Conservation (phyloP, 2,329 filamentous ascomycete species). For the Stemphylium beticola region DNA sequence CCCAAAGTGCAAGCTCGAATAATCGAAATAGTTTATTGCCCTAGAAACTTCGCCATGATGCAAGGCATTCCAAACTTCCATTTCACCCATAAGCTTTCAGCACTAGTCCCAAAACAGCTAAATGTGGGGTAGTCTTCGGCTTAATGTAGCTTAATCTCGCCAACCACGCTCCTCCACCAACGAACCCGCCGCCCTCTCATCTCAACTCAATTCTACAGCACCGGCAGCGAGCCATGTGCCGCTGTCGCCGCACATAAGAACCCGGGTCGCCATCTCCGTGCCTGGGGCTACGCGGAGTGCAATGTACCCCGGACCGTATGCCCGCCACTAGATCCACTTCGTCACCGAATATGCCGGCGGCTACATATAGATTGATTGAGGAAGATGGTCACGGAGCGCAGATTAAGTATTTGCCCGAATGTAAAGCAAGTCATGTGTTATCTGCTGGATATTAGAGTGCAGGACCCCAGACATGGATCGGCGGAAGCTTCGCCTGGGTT, state of each 20-base stretch:
- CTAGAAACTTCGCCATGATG: no score
- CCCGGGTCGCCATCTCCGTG: slow-evolving; percentile 7
- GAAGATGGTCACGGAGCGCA: slow-evolving; percentile 30
- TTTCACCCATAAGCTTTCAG: slow-evolving; percentile 6
- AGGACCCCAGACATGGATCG: slow-evolving; percentile 15
- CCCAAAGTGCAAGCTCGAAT: no score
- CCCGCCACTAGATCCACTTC: slow-evolving; percentile 38
- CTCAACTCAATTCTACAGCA: not conserved
- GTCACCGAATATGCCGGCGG: slow-evolving; percentile 34
- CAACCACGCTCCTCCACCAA: slow-evolving; percentile 6
- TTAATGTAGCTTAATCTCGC: slow-evolving; percentile 24
- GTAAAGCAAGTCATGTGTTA: slow-evolving; percentile 21
- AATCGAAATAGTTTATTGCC: no score
- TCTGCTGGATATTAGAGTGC: slow-evolving; percentile 32
- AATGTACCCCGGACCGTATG: slow-evolving; percentile 41
- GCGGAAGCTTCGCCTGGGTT: slow-evolving; percentile 17
- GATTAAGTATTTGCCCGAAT: slow-evolving; percentile 7
- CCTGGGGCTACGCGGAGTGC: slow-evolving; percentile 3
- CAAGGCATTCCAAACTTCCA: no score
- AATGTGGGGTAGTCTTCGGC: slow-evolving; percentile 16
- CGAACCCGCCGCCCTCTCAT: not conserved
- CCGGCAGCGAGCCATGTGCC: slow-evolving; percentile 7
- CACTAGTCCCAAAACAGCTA: not conserved
- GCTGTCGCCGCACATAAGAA: slow-evolving; percentile 2
- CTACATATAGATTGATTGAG: slow-evolving; percentile 47